phyloP scores from a whole-genome alignment of 164 flowering plant genomes.

The Tetracentron sinense region DNA sequence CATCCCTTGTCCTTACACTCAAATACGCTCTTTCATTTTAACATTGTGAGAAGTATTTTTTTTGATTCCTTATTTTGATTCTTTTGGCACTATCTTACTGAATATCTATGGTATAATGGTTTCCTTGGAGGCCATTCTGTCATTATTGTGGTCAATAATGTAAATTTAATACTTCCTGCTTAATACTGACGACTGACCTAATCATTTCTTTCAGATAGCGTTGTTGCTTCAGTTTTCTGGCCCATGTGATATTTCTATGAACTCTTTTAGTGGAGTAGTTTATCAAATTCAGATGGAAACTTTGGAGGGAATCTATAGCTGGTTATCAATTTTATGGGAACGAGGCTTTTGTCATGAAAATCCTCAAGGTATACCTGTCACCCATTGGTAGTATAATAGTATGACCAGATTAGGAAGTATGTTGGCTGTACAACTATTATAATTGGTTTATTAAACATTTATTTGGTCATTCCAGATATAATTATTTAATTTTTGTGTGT shows the following conservation, averaged over 20 bases:
- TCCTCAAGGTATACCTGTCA: conserved; percentile 67
- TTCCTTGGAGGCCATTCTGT: neutral
- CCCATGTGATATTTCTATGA: conserved; percentile 20
- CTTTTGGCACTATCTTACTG: too few relatives aligned
- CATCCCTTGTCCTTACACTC: neutral
- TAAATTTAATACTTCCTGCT: neutral
- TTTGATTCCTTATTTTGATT: too few relatives aligned
- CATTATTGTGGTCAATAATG: neutral
- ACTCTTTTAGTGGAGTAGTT: conserved; percentile 20
- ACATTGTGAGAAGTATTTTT: too few relatives aligned
- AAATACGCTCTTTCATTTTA: too few relatives aligned
- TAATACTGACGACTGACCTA: neutral
- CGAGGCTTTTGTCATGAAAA: conserved; percentile 88
- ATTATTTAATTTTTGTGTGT: conserved; percentile 1
- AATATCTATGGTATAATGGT: too few relatives aligned
- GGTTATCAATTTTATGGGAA: conserved; percentile 86
- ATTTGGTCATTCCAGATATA: neutral
- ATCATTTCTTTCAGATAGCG: conserved; percentile 39
- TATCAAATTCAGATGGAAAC: conserved; percentile 39
- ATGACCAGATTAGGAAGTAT: neutral
- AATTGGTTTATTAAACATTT: neutral
- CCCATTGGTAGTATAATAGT: neutral
- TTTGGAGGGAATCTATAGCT: conserved; percentile 44
- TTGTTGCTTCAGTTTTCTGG: conserved; percentile 51
- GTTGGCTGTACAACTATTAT: neutral